Percentiles rank a stretch among this genome's conserved stretches.
Conservation (phyloP, 805 yeast genomes). For the Pichia nanzhaoensis region DNA sequence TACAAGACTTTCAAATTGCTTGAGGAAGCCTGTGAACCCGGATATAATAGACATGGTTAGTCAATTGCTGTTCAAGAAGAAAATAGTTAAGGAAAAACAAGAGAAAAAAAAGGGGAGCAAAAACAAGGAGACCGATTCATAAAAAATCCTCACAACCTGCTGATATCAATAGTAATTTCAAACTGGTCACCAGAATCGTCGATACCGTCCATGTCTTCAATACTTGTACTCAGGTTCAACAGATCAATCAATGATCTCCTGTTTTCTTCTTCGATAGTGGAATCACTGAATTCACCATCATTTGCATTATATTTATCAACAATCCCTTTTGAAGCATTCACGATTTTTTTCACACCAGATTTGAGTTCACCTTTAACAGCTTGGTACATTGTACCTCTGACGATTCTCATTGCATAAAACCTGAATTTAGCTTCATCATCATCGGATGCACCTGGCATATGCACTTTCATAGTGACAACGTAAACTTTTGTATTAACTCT, state of each 20-base stretch:
- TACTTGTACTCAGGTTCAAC: constrained; percentile 22
- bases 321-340: neutral
- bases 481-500: constrained; percentile 57
- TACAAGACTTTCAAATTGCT: neutral
- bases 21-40: neutral
- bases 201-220: constrained; percentile 18
- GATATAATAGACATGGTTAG: constrained; percentile 1
- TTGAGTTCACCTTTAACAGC: constrained; percentile 13
- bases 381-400: constrained; percentile 30
- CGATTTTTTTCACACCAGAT: no score
- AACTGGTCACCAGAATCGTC: constrained; percentile 28
- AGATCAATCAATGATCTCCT: constrained; percentile 17
- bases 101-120: neutral
- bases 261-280: constrained; percentile 14
- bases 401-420: constrained; percentile 40
- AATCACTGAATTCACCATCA: neutral
- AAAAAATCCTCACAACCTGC: constrained; percentile 13
- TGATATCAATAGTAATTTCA: constrained; percentile 40
- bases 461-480: constrained; percentile 48
- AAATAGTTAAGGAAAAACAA: neutral
- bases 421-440: constrained; percentile 59
- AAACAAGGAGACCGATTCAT: neutral
- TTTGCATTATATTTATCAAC: neutral
- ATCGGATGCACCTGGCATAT: constrained; percentile 63
- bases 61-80: neutral